Conservation (phyloP, 768 basidiomycete genomes). For the Panus rudis region DNA sequence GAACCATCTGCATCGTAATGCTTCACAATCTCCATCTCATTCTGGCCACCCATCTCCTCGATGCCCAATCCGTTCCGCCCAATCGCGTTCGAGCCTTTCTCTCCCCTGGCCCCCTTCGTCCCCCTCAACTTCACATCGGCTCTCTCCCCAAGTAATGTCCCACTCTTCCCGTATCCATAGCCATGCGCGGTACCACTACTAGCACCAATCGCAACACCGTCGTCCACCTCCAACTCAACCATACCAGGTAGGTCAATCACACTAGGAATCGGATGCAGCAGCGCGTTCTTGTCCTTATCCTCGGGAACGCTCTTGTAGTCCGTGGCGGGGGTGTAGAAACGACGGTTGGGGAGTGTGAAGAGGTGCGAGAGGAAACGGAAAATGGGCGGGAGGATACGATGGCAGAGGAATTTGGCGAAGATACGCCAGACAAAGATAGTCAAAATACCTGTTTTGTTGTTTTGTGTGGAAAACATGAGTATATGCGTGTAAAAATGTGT, state of each 20-base stretch:
- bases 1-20: constrained; percentile 85
- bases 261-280: constrained; percentile 75
- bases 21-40: constrained; percentile 38
- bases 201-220: constrained; percentile 15
- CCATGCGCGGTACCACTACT: constrained; percentile 19
- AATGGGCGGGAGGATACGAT: constrained; percentile 71
- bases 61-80: constrained; percentile 35
- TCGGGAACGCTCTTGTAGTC: constrained; percentile 71
- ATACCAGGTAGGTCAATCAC: constrained; percentile 69
- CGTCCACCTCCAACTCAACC: constrained; percentile 20
- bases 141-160: constrained; percentile 10
- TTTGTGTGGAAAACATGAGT: neutral
- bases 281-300: constrained; percentile 45
- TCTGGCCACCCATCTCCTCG: constrained; percentile 30
- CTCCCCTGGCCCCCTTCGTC: constrained; percentile 2
- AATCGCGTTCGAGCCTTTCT: constrained; percentile 1
- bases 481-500: neutral
- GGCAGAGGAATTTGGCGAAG: constrained; percentile 70
- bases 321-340: constrained; percentile 88
- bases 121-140: neutral
- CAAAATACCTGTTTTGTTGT: constrained; percentile 72
- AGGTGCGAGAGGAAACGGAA: constrained; percentile 70
- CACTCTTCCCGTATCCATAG: constrained; percentile 3
- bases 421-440: constrained; percentile 86
- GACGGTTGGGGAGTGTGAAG: constrained; percentile 69